Base-by-base conservation (phyloP, 164 flowering plant genomes). In the Annona squamosa region DNA sequence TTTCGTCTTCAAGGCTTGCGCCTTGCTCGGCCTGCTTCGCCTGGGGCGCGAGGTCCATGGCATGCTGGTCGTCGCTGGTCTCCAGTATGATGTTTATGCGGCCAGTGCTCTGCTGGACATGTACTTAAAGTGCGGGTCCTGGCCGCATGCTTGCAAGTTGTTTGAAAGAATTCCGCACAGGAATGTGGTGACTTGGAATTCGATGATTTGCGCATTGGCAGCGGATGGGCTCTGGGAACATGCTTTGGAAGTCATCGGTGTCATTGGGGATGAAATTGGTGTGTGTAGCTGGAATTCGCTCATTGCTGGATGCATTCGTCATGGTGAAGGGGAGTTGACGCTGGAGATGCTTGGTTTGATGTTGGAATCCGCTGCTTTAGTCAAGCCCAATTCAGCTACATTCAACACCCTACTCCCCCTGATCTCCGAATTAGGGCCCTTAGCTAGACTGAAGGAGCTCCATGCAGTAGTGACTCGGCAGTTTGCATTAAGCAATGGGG, bases 261-360 rank as follows among this genome's bases (percentile, higher is more conserved):
- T 68, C 43, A 68, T 80, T 69, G 73, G 82, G 48, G 3, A 69
- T 77, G 65, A 52, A 64, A 72, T 71, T 56, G 46, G 71, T 13
- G 79, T 68, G 46, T 74, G 71, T 74, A 74, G 77, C 59, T 80
- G 82, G 82, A 80, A 80, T 41, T 77, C 82, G 5, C 71, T 80
- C 19, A 77, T 80, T 69, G 82, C 82, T 7, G 79, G 82, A 68
- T 77, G 79, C 68, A 75, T 77, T 71, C 69, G 79, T 52, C 4
- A 17, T 64, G 79, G 77, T 13, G 65, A 80, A 42, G 79, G 52
- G 12, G 75, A 42, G 1, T 68, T 80, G 66, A 77, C 79, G 2
- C 68, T 77, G 12, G 79, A 77, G 77, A 76, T 76, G 4, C 73
- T 80, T 48, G 70, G 79, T 46, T 71, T 72, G 74, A 78, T 78